Evolutionary conservation across 768 basidiomycete species (phyloP).

Genomic region (Daedalea quercina): DNA sequence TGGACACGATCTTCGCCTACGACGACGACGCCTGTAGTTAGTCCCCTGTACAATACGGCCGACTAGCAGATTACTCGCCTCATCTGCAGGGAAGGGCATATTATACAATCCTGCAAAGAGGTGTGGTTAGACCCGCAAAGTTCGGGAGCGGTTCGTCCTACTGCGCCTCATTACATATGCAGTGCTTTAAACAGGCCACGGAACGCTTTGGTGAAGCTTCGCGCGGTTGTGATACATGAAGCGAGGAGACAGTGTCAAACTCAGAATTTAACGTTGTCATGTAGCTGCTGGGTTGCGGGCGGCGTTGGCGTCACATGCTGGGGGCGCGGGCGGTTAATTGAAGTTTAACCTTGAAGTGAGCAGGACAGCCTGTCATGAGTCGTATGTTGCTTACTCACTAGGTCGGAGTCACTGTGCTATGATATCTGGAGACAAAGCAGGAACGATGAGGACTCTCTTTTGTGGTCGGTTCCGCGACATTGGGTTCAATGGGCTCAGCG

Average conservation of each 20-base stretch:
- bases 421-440: too few species aligned
- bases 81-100: slow-evolving; percentile 4
- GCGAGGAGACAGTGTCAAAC: neutral
- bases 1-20: slow-evolving; percentile 4
- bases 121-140: neutral
- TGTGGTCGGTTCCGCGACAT: too few species aligned
- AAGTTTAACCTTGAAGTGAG: too few species aligned
- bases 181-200: neutral
- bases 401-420: too few species aligned
- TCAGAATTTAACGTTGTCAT: neutral
- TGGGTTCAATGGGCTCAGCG: too few species aligned
- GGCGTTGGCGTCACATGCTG: too few species aligned
- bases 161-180: neutral
- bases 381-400: too few species aligned
- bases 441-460: too few species aligned
- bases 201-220: neutral
- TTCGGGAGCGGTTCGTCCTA: too few species aligned
- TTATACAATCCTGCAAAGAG: neutral
- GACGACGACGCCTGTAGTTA: neutral
- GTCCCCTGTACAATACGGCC: neutral
- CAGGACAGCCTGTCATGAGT: too few species aligned
- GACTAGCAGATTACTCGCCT: neutral
- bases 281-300: too few species aligned
- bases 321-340: too few species aligned
- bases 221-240: neutral